Conservation (phyloP, 441 rosid genomes). For the Corymbia calophylla region DNA sequence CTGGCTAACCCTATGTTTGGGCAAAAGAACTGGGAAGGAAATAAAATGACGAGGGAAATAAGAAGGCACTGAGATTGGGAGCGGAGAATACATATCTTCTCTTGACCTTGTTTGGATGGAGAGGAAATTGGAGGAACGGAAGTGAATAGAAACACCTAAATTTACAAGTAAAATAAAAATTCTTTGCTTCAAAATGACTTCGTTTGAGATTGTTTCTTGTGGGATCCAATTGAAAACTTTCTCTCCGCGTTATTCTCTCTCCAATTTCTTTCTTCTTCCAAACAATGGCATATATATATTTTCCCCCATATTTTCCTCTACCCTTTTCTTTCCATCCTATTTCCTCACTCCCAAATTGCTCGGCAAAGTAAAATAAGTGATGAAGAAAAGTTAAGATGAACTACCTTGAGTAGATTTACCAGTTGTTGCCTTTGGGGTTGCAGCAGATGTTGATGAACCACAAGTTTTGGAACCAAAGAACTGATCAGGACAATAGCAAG, state of each 20-base stretch:
- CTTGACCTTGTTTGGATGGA: background rate
- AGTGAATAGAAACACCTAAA: background rate
- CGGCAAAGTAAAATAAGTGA: background rate
- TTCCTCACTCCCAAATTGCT: background rate
- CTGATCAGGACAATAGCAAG: slow-evolving; percentile 18
- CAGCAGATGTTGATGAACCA: background rate
- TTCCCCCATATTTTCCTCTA: background rate
- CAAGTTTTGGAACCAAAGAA: slow-evolving; percentile 3
- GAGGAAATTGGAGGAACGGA: background rate
- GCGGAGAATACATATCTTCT: background rate
- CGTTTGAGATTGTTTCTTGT: background rate
- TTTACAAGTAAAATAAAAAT: background rate
- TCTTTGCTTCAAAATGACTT: background rate
- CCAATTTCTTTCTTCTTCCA: background rate
- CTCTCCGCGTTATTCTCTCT: background rate
- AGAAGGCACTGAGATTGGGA: background rate
- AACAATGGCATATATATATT: background rate
- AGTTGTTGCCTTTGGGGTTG: background rate
- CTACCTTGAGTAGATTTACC: background rate
- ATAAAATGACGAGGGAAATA: background rate
- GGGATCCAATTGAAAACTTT: background rate
- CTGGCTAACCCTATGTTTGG: background rate
- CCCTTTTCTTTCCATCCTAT: background rate
- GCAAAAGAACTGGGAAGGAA: background rate
- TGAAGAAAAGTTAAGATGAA: background rate